Conservation (phyloP, 2,329 filamentous ascomycete species). For the Fusarium palustre region DNA sequence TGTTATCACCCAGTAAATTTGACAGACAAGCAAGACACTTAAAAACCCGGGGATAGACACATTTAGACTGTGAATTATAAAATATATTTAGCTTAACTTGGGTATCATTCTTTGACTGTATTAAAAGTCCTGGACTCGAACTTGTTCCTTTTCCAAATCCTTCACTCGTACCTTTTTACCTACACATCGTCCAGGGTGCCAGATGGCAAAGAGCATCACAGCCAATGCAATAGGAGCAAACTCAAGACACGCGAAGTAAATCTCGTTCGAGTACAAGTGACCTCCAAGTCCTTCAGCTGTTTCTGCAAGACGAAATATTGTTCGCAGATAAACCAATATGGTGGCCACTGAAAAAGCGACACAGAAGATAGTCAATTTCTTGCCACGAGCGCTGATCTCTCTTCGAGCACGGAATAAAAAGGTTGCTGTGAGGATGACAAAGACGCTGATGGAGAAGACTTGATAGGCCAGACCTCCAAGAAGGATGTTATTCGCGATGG, state of each 20-base stretch:
- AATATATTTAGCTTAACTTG: constrained; percentile 1
- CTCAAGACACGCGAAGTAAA: constrained; percentile 65
- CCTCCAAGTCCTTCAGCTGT: constrained; percentile 62
- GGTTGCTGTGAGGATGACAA: constrained; percentile 57
- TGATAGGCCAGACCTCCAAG: constrained; percentile 67
- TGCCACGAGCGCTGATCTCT: constrained; percentile 41
- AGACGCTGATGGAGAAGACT: constrained; percentile 62
- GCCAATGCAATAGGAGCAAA: constrained; percentile 66
- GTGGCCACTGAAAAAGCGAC: constrained; percentile 58
- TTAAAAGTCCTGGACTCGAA: constrained; percentile 29
- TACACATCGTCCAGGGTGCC: constrained; percentile 49
- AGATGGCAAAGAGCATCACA: constrained; percentile 57
- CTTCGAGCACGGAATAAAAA: constrained; percentile 56
- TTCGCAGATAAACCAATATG: constrained; percentile 63
- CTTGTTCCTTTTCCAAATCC: constrained; percentile 37
- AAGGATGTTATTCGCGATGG: constrained; percentile 65
- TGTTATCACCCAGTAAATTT: constrained; percentile 23
- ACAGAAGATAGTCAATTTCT: constrained; percentile 55
- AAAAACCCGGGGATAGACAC: neutral
- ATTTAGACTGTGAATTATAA: neutral
- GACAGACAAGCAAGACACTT: neutral
- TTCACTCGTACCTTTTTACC: constrained; percentile 42
- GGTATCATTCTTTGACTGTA: constrained; percentile 2
- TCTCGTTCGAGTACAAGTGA: constrained; percentile 61
- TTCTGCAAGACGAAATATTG: constrained; percentile 65